A percentile compares a stretch with the other conserved stretches of the same genome.
phyloP scores from a whole-genome alignment of 2,329 filamentous ascomycete genomes.

The Diaporthe vexans region DNA sequence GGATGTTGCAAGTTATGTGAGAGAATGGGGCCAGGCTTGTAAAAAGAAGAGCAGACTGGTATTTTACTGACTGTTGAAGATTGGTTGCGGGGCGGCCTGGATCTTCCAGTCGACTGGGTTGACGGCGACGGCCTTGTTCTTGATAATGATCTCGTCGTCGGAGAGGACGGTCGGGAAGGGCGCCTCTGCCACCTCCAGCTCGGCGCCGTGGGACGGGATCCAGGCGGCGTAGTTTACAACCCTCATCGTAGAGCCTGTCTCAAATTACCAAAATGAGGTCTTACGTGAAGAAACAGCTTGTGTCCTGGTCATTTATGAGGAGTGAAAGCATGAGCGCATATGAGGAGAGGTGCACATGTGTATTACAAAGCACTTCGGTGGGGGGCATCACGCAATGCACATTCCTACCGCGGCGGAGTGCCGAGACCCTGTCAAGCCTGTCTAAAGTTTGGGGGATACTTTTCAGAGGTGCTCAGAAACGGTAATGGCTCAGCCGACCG shows the following conservation, averaged over 20 bases:
- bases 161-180: conserved; percentile 29
- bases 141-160: conserved; percentile 39
- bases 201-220: conserved; percentile 26
- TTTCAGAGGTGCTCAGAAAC: too few species aligned
- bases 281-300: not conserved
- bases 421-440: too few species aligned
- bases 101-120: conserved; percentile 50
- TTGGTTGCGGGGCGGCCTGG: conserved; percentile 43
- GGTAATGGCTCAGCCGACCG: too few species aligned
- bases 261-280: not conserved
- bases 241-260: conserved; percentile 12
- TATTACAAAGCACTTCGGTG: conserved; percentile 36
- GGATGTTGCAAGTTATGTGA: too few species aligned
- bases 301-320: not conserved
- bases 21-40: too few species aligned
- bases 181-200: conserved; percentile 34
- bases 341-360: not conserved
- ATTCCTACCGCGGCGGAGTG: too few species aligned
- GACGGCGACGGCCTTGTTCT: conserved; percentile 38
- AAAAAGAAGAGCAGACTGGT: too few species aligned
- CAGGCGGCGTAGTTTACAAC: conserved; percentile 38
- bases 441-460: too few species aligned
- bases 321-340: not conserved
- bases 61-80: conserved; percentile 42
- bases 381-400: conserved; percentile 17